Evolutionary conservation across 2,329 filamentous ascomycete species (phyloP), one percentile per base, ranked within the genome.

Genomic region (Dactylellina sp.): DNA sequence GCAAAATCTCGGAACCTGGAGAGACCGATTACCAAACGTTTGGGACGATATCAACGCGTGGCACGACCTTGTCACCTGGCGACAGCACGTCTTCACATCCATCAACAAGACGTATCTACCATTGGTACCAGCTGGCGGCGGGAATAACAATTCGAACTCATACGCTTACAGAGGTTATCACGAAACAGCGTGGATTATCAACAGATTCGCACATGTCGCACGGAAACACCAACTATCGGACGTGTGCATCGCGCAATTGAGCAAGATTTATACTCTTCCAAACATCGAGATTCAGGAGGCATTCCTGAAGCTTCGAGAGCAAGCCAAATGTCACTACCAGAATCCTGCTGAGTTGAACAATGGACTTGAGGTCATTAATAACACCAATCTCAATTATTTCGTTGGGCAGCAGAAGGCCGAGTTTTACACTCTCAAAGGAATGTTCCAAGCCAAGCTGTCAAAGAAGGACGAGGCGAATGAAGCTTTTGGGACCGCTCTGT

Each of bases 271-370:
- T 81, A 99, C 95, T 0, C 86, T 99, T 4, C 95, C 95, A 0
- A 99, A 99, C 80, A 99, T 99, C 47, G 95, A 99, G 83, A 99
- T 99, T 50, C 96, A 99, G 80, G 95, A 99, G 81, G 95, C 95
- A 0, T 99, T 99, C 85, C 83, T 99, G 75, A 99, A 99, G 83
- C 83, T 99, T 59, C 86, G 96, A n/a, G 96, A 99, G 82, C 95
- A 99, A 82, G 95, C 95, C 46, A 97, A 97, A 81, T 99, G 95
- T 78, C 95, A 99, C 80, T 99, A 98, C 81, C 93, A 98, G 82
- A 98, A 98, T 79, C 89, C 90, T 0, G 90, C 91, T 39, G 95
- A 99, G 82, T 87, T 99, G 61, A 94, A 89, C 60, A 97, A 89
- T 79, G 95, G 95, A 0, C 81, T 99, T 76, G 95, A 99, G 79